These are phyloP conservation scores for Cryomyces minteri DNA, from an alignment of 495 filamentous ascomycete species.

Conservation along the genomic window DNA sequence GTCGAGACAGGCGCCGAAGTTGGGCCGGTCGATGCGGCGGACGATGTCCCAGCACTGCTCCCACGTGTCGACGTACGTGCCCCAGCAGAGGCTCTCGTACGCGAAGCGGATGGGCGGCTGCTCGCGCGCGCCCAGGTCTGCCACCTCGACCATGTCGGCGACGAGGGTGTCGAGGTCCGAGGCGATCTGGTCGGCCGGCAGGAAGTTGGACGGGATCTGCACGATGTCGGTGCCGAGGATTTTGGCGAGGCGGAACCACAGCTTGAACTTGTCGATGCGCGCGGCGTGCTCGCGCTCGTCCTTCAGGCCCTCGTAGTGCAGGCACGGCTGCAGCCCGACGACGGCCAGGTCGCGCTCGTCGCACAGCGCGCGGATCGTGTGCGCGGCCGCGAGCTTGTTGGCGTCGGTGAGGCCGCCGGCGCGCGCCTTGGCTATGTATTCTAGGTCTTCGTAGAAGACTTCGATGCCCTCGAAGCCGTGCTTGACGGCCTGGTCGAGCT, in stretches of 20 bases:
- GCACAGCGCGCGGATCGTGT: conserved; percentile 34
- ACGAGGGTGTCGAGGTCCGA: conserved; percentile 40
- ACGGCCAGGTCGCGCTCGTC: conserved; percentile 37
- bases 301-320: conserved; percentile 58
- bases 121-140: conserved; percentile 39
- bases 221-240: conserved; percentile 51
- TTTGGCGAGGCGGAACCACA: conserved; percentile 51
- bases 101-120: conserved; percentile 46
- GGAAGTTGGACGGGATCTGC: conserved; percentile 56
- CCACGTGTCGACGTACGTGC: conserved; percentile 53
- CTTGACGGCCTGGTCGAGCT: conserved; percentile 44
- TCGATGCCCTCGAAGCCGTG: conserved; percentile 57
- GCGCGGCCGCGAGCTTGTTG: conserved; percentile 33
- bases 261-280: conserved; percentile 40
- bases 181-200: conserved; percentile 35
- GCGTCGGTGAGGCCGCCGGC: conserved; percentile 8
- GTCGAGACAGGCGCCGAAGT: conserved; percentile 66
- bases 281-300: conserved; percentile 40
- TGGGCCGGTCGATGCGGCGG: conserved; percentile 40
- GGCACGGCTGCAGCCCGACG: conserved; percentile 61
- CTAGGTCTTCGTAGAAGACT: conserved; percentile 65
- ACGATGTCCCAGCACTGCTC: conserved; percentile 56
- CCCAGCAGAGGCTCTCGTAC: conserved; percentile 64
- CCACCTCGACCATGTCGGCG: conserved; percentile 41
- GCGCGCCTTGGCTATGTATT: conserved; percentile 30